Percentiles rank a stretch among this genome's conserved stretches.
Evolutionary conservation across 2,329 filamentous ascomycete genomes (phyloP).

Genomic region (Colletotrichum spinosum): DNA sequence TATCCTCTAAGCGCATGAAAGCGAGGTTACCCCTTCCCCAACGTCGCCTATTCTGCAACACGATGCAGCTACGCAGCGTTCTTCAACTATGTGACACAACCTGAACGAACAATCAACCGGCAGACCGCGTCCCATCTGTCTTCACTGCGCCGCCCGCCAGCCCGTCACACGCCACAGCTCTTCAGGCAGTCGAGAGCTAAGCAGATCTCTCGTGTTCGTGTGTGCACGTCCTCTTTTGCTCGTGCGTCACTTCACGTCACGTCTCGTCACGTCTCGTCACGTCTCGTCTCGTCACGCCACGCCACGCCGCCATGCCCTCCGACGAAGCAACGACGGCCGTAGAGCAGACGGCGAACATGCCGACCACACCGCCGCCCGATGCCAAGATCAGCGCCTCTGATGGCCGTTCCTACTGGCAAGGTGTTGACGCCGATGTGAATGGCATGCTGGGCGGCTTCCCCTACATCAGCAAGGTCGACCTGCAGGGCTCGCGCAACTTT

Average conservation of each 20-base stretch:
- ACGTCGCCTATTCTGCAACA: slow-evolving; percentile 3
- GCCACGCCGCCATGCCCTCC: slow-evolving; percentile 3
- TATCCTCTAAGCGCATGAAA: background rate
- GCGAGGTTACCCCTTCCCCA: slow-evolving; percentile 2
- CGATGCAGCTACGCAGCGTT: slow-evolving; percentile 26
- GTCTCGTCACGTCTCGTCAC: too few species aligned
- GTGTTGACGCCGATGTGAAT: slow-evolving; percentile 59
- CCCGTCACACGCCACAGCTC: slow-evolving; percentile 18
- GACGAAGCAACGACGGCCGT: slow-evolving; percentile 14
- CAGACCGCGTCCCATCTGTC: slow-evolving; percentile 21
- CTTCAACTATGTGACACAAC: slow-evolving; percentile 34
- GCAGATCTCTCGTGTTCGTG: slow-evolving; percentile 8
- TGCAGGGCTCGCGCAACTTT: slow-evolving; percentile 76
- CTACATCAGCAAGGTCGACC: slow-evolving; percentile 75
- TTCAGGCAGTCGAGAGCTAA: background rate
- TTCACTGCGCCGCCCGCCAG: slow-evolving; percentile 26
- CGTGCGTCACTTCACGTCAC: slow-evolving; percentile 7
- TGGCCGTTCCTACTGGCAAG: slow-evolving; percentile 60
- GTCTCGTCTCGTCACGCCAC: too few species aligned
- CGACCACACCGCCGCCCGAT: slow-evolving; percentile 43
- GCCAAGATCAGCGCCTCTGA: slow-evolving; percentile 49
- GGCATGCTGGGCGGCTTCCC: slow-evolving; percentile 84
- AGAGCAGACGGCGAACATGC: background rate
- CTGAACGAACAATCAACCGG: background rate
- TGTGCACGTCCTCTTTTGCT: background rate